These are phyloP conservation scores for Botrytis elliptica DNA, from an alignment of 2,329 filamentous ascomycete species.

Conservation along the genomic window DNA sequence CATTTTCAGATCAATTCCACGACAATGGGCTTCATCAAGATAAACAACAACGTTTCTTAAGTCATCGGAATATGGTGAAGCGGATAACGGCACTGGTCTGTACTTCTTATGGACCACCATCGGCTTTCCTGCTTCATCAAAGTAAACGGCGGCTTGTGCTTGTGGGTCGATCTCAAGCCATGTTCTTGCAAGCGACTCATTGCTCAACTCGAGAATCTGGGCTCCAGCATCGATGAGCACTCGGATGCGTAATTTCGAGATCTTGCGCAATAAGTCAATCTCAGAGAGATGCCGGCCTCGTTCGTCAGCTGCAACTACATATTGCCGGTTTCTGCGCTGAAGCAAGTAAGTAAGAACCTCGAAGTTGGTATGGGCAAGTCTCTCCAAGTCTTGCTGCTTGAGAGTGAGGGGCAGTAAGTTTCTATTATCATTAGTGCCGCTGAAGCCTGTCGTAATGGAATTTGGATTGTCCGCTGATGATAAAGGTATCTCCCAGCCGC, in stretches of 20 bases:
- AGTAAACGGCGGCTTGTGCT: constrained; percentile 27
- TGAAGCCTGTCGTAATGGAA: constrained; percentile 63
- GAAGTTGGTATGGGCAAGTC: constrained; percentile 59
- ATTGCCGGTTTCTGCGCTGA: constrained; percentile 50
- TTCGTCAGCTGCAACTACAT: constrained; percentile 47
- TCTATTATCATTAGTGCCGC: constrained; percentile 67
- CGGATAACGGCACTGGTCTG: constrained; percentile 28
- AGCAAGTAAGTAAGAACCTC: constrained; percentile 61
- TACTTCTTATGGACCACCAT: constrained; percentile 27
- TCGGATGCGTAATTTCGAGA: constrained; percentile 44
- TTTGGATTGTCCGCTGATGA: constrained; percentile 45
- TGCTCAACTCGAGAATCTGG: constrained; percentile 61
- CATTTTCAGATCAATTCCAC: constrained; percentile 34
- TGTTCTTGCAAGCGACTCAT: constrained; percentile 24
- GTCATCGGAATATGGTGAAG: constrained; percentile 30
- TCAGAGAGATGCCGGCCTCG: constrained; percentile 46
- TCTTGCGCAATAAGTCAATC: constrained; percentile 43
- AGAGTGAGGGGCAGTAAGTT: constrained; percentile 61
- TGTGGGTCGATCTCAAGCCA: constrained; percentile 29
- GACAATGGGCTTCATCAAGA: constrained; percentile 35
- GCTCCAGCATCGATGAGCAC: constrained; percentile 66
- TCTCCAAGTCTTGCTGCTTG: constrained; percentile 56
- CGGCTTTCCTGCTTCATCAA: constrained; percentile 26
- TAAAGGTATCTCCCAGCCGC: constrained; percentile 66
- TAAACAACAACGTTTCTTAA: constrained; percentile 31